Conservation (phyloP, 306 rosid species). For the Sindora glabra region DNA sequence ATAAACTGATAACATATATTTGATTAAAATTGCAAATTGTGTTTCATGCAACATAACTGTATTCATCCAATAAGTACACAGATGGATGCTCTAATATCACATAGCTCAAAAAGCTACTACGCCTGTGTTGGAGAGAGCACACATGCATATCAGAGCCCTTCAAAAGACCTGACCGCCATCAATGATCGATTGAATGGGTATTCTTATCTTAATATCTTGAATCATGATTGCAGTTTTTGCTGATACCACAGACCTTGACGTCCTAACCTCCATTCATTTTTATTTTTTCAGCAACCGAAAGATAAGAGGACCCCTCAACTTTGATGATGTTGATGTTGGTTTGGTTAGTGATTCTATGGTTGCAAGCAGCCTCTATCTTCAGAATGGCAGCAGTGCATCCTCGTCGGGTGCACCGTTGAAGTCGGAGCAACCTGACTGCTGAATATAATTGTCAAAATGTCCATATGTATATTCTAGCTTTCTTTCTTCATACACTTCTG, state of each 20-base stretch:
- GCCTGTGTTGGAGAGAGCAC: conserved; percentile 99
- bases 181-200: conserved; percentile 90
- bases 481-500: conserved; percentile 12
- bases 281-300: conserved; percentile 59
- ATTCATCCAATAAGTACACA: conserved; percentile 17
- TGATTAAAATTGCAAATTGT: too few relatives aligned
- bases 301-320: conserved; percentile 72
- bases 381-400: conserved; percentile 74
- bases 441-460: background rate
- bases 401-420: conserved; percentile 71
- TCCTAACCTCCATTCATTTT: conserved; percentile 5
- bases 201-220: conserved; percentile 9
- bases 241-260: background rate
- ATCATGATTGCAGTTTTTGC: background rate
- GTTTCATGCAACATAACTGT: background rate
- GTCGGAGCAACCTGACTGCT: conserved; percentile 76
- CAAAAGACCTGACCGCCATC: conserved; percentile 92
- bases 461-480: conserved; percentile 41
- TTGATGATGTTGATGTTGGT: conserved; percentile 74
- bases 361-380: conserved; percentile 86
- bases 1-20: too few relatives aligned
- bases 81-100: conserved; percentile 99
- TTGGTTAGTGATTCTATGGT: conserved; percentile 92
- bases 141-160: conserved; percentile 98
- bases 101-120: conserved; percentile 89